These are phyloP conservation scores for Trichosporon sp. DNA, from an alignment of 1,284 basidiomycete genomes.

Conservation along the genomic window DNA sequence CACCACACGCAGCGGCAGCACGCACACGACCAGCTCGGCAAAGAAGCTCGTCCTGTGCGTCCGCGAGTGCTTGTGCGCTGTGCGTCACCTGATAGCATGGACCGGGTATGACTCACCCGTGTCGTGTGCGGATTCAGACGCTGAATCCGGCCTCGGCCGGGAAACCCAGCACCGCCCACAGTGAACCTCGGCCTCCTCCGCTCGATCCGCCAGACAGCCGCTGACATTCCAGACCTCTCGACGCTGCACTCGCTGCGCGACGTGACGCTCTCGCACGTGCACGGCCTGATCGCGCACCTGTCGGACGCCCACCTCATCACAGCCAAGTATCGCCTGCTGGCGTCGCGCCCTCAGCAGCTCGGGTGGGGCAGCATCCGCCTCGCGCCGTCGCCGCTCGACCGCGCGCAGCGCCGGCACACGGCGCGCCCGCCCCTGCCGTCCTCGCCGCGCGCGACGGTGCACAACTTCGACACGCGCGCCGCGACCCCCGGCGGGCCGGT, in stretches of 20 bases:
- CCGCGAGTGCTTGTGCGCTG: neutral
- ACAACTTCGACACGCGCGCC: neutral
- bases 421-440: neutral
- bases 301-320: conserved; percentile 32
- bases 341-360: conserved; percentile 30
- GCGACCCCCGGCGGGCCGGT: neutral
- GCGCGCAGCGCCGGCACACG: neutral
- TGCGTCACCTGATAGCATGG: neutral
- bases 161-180: neutral
- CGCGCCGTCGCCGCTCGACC: conserved; percentile 29
- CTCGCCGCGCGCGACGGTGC: conserved; percentile 14
- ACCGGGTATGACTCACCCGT: neutral
- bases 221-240: conserved; percentile 38
- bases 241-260: conserved; percentile 48
- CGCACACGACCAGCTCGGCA: neutral
- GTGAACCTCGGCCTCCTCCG: neutral
- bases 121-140: neutral
- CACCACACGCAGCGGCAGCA: too few species aligned
- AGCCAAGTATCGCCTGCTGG: conserved; percentile 43
- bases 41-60: neutral
- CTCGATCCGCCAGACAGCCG: neutral
- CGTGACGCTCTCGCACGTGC: conserved; percentile 45
- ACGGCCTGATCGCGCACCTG: conserved; percentile 41
- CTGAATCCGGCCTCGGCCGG: neutral
- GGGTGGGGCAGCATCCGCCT: conserved; percentile 46